Evolutionary conservation across 345 rosid genomes (phyloP).

Genomic region (Jatropha curcas): DNA sequence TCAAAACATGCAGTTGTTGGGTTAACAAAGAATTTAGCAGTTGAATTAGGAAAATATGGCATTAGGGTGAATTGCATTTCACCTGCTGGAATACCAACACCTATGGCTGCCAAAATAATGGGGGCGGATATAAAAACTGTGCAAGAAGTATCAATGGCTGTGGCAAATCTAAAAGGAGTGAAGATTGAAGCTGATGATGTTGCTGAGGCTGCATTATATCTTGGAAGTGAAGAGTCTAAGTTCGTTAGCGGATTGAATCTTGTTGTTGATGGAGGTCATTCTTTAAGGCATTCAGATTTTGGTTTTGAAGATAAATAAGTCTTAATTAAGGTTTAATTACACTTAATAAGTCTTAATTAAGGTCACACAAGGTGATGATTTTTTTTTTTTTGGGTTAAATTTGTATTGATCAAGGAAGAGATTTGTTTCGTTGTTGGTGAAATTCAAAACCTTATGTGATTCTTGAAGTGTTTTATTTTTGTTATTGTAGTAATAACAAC

Average conservation of each 20-base stretch:
- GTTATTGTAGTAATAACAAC: no score
- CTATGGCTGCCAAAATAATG: background rate
- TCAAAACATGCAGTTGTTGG: slow-evolving; percentile 19
- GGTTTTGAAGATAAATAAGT: background rate
- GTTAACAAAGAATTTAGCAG: background rate
- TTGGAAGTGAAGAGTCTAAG: slow-evolving; percentile 4
- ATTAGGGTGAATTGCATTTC: slow-evolving; percentile 2
- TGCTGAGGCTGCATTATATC: background rate
- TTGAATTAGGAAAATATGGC: background rate
- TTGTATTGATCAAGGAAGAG: no score
- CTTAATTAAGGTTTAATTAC: no score
- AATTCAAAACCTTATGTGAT: no score
- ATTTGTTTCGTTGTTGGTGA: no score
- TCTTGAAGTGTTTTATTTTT: no score
- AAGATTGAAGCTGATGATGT: background rate
- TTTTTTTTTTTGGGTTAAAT: no score
- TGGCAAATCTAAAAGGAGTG: background rate
- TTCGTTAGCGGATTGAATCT: slow-evolving; percentile 5
- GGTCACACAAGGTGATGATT: no score
- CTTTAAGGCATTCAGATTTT: background rate
- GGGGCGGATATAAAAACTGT: background rate
- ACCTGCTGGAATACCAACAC: background rate
- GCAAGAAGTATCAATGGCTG: background rate
- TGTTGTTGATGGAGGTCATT: slow-evolving; percentile 5
- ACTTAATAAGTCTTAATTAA: no score